These are phyloP conservation scores for Paraphoma sp. DNA, from an alignment of 2,329 filamentous ascomycete genomes.

Conservation along the genomic window DNA sequence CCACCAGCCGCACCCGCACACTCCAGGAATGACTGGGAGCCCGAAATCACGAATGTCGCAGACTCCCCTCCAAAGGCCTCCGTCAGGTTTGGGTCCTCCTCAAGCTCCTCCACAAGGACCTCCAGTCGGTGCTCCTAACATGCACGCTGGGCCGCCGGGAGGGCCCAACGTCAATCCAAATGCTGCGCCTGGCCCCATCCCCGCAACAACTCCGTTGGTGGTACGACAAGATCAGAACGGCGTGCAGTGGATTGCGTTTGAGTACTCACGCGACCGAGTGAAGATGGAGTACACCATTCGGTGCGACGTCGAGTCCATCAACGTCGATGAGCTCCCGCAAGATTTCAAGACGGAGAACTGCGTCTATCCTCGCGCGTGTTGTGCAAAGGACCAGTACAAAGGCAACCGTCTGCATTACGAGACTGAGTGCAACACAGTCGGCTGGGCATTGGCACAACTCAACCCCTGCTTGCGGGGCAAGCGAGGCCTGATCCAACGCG, in stretches of 20 bases:
- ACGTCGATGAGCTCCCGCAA: constrained; percentile 79
- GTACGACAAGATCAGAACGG: constrained; percentile 95
- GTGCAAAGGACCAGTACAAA: constrained; percentile 92
- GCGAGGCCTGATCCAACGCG: constrained; percentile 92
- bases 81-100: constrained; percentile 54
- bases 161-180: constrained; percentile 76
- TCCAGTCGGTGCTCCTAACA: constrained; percentile 49
- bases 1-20: constrained; percentile 53
- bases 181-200: constrained; percentile 93
- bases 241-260: constrained; percentile 98
- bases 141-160: constrained; percentile 48
- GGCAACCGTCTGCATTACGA: constrained; percentile 96
- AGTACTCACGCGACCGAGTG: constrained; percentile 94
- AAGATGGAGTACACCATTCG: constrained; percentile 99
- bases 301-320: constrained; percentile 96
- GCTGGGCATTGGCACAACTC: constrained; percentile 95
- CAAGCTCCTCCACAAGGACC: constrained; percentile 49
- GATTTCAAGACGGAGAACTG: constrained; percentile 99
- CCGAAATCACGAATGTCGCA: constrained; percentile 58
- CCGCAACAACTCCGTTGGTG: constrained; percentile 92
- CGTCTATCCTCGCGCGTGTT: constrained; percentile 94
- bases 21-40: constrained; percentile 69
- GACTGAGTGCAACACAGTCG: constrained; percentile 98
- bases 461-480: constrained; percentile 92
- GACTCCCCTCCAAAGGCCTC: constrained; percentile 63